phyloP scores from a whole-genome alignment of 768 basidiomycete genomes.

The Suillus tomentosus region DNA sequence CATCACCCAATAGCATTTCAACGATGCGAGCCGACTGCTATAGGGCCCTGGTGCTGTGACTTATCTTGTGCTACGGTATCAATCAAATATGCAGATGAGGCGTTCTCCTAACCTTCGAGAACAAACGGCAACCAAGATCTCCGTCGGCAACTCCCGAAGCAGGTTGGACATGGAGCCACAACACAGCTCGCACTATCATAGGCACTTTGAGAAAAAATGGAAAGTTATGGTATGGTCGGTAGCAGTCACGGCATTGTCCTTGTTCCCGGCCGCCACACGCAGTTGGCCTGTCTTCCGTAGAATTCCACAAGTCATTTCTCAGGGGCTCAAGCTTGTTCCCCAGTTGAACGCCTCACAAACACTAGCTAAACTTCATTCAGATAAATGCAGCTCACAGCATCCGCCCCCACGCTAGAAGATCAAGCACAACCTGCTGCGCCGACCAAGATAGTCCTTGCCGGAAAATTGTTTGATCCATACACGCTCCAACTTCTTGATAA shows the following conservation, averaged over 20 bases:
- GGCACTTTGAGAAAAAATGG: not conserved
- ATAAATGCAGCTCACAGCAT: not conserved
- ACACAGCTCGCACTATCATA: not conserved
- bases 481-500: conserved; percentile 42
- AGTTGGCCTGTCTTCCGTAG: too few species aligned
- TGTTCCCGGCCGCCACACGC: not conserved
- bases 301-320: not conserved
- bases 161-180: not conserved
- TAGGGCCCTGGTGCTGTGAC: not conserved
- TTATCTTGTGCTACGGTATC: not conserved
- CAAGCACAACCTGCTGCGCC: conserved; percentile 13
- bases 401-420: not conserved
- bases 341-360: not conserved
- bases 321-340: not conserved
- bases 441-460: conserved; percentile 37
- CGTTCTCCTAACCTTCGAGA: not conserved
- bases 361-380: not conserved
- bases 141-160: not conserved
- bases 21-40: not conserved
- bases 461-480: conserved; percentile 53
- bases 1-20: not conserved
- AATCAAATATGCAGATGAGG: not conserved
- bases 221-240: not conserved
- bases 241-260: not conserved
- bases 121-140: not conserved